Percentiles rank a stretch among this genome's conserved stretches.
Conservation (phyloP, 2,329 filamentous ascomycete genomes). For the Fusarium musae region DNA sequence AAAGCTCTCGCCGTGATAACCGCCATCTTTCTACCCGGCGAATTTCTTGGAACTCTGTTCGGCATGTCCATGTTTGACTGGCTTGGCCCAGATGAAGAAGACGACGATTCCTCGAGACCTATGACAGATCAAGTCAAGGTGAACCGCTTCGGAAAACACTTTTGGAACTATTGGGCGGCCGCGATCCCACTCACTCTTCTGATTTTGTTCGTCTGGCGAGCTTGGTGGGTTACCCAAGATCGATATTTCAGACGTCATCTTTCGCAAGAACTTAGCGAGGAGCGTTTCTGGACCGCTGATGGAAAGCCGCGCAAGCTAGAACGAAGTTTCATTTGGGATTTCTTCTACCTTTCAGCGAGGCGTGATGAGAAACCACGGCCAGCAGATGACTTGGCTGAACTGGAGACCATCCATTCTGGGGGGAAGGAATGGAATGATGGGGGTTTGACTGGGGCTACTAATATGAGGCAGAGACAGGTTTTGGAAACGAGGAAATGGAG, state of each 20-base stretch:
- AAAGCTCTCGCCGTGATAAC: conserved; percentile 61
- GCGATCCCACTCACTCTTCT: conserved; percentile 56
- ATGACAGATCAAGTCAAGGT: conserved; percentile 19
- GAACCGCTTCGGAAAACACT: conserved; percentile 51
- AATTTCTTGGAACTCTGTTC: conserved; percentile 59
- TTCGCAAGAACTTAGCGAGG: conserved; percentile 59
- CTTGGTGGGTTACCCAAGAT: conserved; percentile 61
- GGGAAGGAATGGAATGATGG: conserved; percentile 21
- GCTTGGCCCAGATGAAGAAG: conserved; percentile 51
- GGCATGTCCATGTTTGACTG: conserved; percentile 61
- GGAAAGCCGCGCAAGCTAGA: conserved; percentile 56
- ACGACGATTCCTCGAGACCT: not conserved
- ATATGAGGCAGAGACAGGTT: conserved; percentile 39
- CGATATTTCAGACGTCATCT: conserved; percentile 58
- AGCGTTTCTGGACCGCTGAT: conserved; percentile 60
- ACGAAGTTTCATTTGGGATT: conserved; percentile 56
- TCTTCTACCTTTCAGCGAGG: conserved; percentile 54
- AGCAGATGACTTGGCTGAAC: conserved; percentile 27
- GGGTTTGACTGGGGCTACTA: conserved; percentile 12
- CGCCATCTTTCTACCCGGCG: conserved; percentile 59
- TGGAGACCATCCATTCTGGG: conserved; percentile 34
- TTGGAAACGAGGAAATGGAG: conserved; percentile 41
- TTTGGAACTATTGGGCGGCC: conserved; percentile 60
- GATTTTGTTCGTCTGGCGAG: conserved; percentile 56
- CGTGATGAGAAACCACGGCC: conserved; percentile 45